phyloP scores from a whole-genome alignment of 2,329 filamentous ascomycete species.

The Fusarium vanettenii region DNA sequence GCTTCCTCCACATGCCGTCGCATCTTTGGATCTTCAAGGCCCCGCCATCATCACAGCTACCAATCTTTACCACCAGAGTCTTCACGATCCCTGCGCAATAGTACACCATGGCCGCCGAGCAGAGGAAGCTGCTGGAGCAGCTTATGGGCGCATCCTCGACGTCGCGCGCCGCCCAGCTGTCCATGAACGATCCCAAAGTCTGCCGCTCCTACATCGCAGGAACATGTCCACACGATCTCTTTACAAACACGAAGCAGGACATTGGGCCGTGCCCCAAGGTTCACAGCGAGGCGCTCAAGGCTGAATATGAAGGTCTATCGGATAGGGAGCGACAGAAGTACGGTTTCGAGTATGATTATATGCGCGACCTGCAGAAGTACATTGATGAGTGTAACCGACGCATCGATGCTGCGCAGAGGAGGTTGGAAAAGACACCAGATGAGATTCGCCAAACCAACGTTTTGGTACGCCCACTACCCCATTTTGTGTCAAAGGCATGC shows the following conservation, averaged over 20 bases:
- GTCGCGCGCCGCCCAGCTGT: constrained; percentile 82
- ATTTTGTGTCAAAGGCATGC: neutral
- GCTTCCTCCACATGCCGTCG: constrained; percentile 43
- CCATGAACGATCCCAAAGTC: constrained; percentile 91
- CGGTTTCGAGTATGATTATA: constrained; percentile 97
- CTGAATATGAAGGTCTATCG: constrained; percentile 84
- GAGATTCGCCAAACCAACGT: constrained; percentile 96
- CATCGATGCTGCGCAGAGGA: constrained; percentile 89
- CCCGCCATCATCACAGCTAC: constrained; percentile 29
- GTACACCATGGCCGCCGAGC: constrained; percentile 83
- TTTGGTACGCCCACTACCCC: constrained; percentile 60
- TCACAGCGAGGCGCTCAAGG: constrained; percentile 88
- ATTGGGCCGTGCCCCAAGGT: constrained; percentile 89
- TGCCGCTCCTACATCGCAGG: constrained; percentile 95
- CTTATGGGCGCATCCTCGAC: constrained; percentile 83
- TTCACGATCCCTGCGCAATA: neutral
- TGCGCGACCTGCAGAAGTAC: constrained; percentile 95
- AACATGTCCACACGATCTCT: constrained; percentile 97
- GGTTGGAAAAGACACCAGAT: constrained; percentile 96
- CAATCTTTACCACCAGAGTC: neutral
- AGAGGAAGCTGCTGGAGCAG: constrained; percentile 98
- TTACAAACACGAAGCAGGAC: constrained; percentile 99
- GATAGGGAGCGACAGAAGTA: constrained; percentile 79
- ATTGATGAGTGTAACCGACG: constrained; percentile 96
- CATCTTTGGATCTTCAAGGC: constrained; percentile 31